Evolutionary conservation across 805 yeast genomes (phyloP).

Genomic region (Zygoascus biomembranicola): DNA sequence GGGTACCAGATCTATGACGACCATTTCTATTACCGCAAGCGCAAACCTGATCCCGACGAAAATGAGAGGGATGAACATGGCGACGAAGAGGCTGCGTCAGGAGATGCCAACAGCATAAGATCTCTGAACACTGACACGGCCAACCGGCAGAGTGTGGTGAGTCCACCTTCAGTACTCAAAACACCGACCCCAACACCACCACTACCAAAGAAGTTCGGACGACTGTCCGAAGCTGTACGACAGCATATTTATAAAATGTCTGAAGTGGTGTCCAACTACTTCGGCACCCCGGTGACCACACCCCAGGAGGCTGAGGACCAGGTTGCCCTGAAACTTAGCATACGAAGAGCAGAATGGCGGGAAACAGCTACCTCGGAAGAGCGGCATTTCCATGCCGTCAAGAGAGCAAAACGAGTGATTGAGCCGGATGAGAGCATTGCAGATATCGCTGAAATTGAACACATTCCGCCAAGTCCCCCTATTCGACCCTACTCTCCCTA

Average conservation of each 20-base stretch:
- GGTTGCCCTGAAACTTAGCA: background rate
- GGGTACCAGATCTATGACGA: slow-evolving; percentile 73
- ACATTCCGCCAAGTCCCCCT: background rate
- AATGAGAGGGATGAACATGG: background rate
- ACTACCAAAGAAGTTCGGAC: background rate
- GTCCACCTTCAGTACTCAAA: background rate
- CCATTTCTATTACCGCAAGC: background rate
- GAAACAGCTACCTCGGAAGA: background rate
- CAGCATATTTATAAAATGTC: background rate
- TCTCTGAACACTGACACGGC: background rate
- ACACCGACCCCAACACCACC: background rate
- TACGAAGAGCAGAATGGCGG: background rate
- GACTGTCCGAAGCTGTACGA: background rate
- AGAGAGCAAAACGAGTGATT: background rate
- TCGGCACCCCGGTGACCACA: background rate
- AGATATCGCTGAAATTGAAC: background rate
- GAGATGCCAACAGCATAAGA: background rate
- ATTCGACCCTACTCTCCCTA: background rate
- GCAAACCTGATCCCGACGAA: too few species aligned
- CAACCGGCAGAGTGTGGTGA: background rate
- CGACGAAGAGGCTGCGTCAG: background rate
- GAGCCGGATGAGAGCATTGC: background rate
- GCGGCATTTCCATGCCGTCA: background rate
- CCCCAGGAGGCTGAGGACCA: background rate
- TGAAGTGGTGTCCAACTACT: background rate